A percentile compares a stretch with the other conserved stretches of the same genome.
These are phyloP conservation scores for Pseudonitzschia multiseries DNA, from an alignment of 108 stramenopile species.

Conservation along the genomic window DNA sequence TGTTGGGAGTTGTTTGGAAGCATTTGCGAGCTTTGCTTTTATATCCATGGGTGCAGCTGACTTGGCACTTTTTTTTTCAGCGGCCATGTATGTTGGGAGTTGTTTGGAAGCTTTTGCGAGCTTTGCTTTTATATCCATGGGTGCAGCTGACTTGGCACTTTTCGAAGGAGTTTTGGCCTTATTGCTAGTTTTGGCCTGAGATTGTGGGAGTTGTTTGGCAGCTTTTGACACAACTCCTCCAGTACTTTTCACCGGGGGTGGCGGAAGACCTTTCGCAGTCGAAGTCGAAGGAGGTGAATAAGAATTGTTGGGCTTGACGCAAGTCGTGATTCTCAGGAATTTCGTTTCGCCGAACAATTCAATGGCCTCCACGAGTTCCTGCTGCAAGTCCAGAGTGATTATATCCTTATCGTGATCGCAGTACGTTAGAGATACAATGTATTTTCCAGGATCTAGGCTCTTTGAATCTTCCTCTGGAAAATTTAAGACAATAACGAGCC, in stretches of 20 bases:
- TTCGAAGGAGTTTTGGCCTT: background rate
- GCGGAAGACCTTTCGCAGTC: background rate
- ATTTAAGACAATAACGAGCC: conserved; percentile 38
- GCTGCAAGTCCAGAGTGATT: conserved; percentile 62
- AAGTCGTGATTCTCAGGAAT: conserved; percentile 48
- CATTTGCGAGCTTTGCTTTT: background rate
- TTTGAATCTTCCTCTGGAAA: conserved; percentile 22
- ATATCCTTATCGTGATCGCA: conserved; percentile 73
- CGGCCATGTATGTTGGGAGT: too few relatives aligned
- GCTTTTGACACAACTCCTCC: conserved; percentile 34
- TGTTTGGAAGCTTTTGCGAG: background rate
- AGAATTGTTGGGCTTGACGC: conserved; percentile 39
- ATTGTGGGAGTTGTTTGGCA: conserved; percentile 24
- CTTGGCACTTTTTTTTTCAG: too few relatives aligned
- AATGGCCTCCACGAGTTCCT: conserved; percentile 72
- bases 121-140: background rate
- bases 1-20: background rate
- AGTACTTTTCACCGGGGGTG: conserved; percentile 4
- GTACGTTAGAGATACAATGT: conserved; percentile 50
- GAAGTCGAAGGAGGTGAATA: background rate
- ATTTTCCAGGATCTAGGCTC: background rate
- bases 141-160: background rate
- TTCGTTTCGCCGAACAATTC: conserved; percentile 48
- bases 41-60: background rate
- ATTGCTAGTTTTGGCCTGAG: background rate